Evolutionary conservation across 495 filamentous ascomycete genomes (phyloP).

Genomic region (Aspergillus incahuasiensis): DNA sequence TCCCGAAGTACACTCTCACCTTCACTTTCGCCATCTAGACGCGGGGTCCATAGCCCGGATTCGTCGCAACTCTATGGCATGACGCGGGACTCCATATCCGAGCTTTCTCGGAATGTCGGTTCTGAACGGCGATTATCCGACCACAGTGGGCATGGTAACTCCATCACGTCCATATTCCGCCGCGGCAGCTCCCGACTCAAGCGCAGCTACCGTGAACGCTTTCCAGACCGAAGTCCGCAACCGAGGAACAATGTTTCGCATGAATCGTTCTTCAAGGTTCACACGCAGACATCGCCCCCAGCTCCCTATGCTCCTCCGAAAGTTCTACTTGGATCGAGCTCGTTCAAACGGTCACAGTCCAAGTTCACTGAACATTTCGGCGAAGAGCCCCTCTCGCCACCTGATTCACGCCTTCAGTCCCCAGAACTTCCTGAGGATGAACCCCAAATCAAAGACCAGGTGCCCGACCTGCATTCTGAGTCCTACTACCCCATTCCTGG

Average conservation of each 20-base stretch:
- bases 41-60: constrained; percentile 45
- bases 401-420: constrained; percentile 75
- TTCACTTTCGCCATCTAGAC: constrained; percentile 51
- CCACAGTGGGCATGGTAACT: constrained; percentile 38
- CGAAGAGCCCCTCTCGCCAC: constrained; percentile 74
- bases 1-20: constrained; percentile 54
- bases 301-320: constrained; percentile 38
- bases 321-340: constrained; percentile 44
- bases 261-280: constrained; percentile 63
- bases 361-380: constrained; percentile 93
- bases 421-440: constrained; percentile 40
- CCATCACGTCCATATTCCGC: constrained; percentile 69
- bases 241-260: constrained; percentile 81
- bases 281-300: constrained; percentile 35
- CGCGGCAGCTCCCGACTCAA: constrained; percentile 57
- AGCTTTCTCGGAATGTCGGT: constrained; percentile 38
- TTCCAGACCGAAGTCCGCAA: constrained; percentile 42
- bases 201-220: constrained; percentile 54
- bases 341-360: constrained; percentile 73
- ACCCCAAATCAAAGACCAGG: constrained; percentile 22
- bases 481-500: constrained; percentile 24
- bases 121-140: constrained; percentile 46
- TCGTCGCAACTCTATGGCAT: constrained; percentile 53
- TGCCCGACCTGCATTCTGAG: constrained; percentile 17
- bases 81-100: constrained; percentile 39